Evolutionary conservation across 2,329 filamentous ascomycete species (phyloP).

Genomic region (Penicillium hesseltinei): DNA sequence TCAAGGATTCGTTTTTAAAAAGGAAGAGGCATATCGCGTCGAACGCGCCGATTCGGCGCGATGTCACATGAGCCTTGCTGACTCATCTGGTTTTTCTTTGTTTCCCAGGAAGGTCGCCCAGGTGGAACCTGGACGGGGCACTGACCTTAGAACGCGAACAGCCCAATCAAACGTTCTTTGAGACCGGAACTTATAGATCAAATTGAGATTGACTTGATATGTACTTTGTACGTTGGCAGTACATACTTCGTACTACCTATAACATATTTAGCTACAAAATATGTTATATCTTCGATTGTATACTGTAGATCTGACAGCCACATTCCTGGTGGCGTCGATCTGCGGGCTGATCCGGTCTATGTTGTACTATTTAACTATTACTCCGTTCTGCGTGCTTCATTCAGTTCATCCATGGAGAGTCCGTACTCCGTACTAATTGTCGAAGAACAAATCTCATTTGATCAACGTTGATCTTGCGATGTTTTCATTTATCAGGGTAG

Average conservation of each 20-base stretch:
- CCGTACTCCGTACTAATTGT: background rate
- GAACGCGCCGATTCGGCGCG: constrained; percentile 1
- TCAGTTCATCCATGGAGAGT: background rate
- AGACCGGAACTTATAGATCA: background rate
- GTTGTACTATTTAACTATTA: too few relatives aligned
- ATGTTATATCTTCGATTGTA: background rate
- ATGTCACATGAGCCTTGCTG: constrained; percentile 16
- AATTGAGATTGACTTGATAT: background rate
- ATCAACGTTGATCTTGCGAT: background rate
- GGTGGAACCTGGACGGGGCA: background rate
- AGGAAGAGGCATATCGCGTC: background rate
- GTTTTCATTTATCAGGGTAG: background rate
- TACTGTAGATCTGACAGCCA: constrained; percentile 4
- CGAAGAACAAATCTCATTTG: background rate
- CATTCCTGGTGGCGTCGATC: constrained; percentile 5
- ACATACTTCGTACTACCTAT: background rate
- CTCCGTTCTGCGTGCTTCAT: background rate
- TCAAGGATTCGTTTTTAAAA: background rate
- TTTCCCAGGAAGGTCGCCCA: background rate
- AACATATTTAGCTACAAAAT: background rate
- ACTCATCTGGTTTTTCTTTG: background rate
- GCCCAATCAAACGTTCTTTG: background rate
- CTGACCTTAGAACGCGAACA: background rate
- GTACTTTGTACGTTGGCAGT: background rate
- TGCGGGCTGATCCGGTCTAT: constrained; percentile 1